These are phyloP conservation scores for Populus simonii DNA, from an alignment of 345 rosid genomes.

Conservation along the genomic window DNA sequence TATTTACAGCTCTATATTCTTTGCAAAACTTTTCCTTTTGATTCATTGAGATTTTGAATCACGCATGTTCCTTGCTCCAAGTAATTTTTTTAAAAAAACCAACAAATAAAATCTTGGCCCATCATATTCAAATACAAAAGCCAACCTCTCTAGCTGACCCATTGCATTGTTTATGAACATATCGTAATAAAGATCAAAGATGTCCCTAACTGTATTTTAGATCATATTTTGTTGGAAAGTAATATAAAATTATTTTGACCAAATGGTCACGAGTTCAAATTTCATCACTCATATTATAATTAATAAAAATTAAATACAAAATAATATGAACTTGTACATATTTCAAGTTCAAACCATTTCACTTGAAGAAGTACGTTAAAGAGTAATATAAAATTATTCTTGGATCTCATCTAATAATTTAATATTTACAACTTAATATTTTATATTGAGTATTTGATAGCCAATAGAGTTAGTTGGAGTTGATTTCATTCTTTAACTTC, in stretches of 20 bases:
- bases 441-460: conserved; percentile 37
- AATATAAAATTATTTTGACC: too few species aligned
- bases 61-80: conserved; percentile 32
- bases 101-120: conserved; percentile 61
- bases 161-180: conserved; percentile 72
- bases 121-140: conserved; percentile 62
- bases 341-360: too few species aligned
- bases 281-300: too few species aligned
- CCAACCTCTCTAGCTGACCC: conserved; percentile 75
- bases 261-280: rapidly evolving
- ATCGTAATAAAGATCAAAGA: conserved; percentile 76
- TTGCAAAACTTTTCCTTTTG: too few species aligned
- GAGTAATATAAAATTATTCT: too few species aligned
- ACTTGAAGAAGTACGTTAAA: too few species aligned
- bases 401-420: too few species aligned
- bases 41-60: too few species aligned
- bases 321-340: rapidly evolving
- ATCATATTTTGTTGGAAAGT: conserved; percentile 33
- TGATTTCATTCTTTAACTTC: conserved; percentile 53
- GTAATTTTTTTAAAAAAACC: conserved; percentile 48
- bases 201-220: conserved; percentile 72
- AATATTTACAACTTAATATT: conserved; percentile 16
- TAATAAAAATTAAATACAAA: too few species aligned
- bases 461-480: conserved; percentile 67
- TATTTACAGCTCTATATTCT: too few species aligned